Conservation (phyloP, 2,329 filamentous ascomycete species). For the Thelonectria discophora region DNA sequence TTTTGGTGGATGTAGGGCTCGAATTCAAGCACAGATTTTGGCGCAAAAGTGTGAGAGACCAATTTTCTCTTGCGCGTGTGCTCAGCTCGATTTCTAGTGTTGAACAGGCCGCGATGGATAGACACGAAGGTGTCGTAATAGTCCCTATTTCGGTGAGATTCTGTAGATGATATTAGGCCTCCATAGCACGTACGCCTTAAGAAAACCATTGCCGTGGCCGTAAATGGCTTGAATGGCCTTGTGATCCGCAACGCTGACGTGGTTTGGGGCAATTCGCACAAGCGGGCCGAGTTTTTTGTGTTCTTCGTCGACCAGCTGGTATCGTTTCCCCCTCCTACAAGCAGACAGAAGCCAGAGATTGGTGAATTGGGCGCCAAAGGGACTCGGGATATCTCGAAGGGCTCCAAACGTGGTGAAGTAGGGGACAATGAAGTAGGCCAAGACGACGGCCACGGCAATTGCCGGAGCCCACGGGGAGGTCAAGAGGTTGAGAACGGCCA, state of each 20-base stretch:
- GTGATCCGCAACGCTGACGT: slow-evolving; percentile 83
- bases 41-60: slow-evolving; percentile 87
- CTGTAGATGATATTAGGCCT: fast-evolving
- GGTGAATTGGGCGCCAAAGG: slow-evolving; percentile 71
- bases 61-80: slow-evolving; percentile 91
- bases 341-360: slow-evolving; percentile 82
- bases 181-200: slow-evolving; percentile 66
- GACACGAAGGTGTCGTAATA: slow-evolving; percentile 95
- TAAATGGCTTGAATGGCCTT: slow-evolving; percentile 80
- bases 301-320: slow-evolving; percentile 69
- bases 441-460: slow-evolving; percentile 19
- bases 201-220: slow-evolving; percentile 79
- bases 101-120: slow-evolving; percentile 86
- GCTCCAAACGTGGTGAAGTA: slow-evolving; percentile 64
- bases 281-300: slow-evolving; percentile 81
- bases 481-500: slow-evolving; percentile 33
- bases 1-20: slow-evolving; percentile 90
- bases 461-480: slow-evolving; percentile 34
- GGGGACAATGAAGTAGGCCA: slow-evolving; percentile 31
- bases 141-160: slow-evolving; percentile 62
- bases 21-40: slow-evolving; percentile 83
- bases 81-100: slow-evolving; percentile 82
- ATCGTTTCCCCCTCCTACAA: slow-evolving; percentile 72
- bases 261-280: slow-evolving; percentile 84
- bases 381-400: slow-evolving; percentile 67